Conservation (phyloP, 2,329 filamentous ascomycete genomes). For the Aspergillus brunneoviolaceus region DNA sequence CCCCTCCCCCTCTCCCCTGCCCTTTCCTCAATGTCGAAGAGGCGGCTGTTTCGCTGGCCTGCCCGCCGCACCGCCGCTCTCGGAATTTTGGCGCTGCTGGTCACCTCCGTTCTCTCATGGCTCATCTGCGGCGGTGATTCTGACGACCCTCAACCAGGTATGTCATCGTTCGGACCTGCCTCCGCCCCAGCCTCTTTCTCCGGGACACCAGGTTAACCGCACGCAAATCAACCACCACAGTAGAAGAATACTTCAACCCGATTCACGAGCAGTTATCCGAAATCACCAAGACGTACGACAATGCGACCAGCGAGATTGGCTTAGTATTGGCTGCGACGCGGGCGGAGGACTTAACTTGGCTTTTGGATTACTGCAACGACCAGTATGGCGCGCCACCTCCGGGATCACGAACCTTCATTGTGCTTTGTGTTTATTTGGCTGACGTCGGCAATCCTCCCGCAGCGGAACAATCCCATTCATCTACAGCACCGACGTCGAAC, state of each 20-base stretch:
- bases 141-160: slow-evolving; percentile 14
- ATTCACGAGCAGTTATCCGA: slow-evolving; percentile 17
- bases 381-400: slow-evolving; percentile 11
- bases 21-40: slow-evolving; percentile 14
- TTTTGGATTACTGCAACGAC: slow-evolving; percentile 23
- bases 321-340: slow-evolving; percentile 21
- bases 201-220: background rate
- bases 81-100: slow-evolving; percentile 18
- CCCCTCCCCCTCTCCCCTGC: background rate
- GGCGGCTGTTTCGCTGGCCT: slow-evolving; percentile 22
- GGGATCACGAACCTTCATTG: background rate
- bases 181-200: background rate
- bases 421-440: background rate
- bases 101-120: slow-evolving; percentile 13
- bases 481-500: slow-evolving; percentile 29
- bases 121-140: slow-evolving; percentile 13
- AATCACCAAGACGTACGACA: slow-evolving; percentile 17
- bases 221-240: background rate
- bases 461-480: slow-evolving; percentile 26
- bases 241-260: slow-evolving; percentile 6
- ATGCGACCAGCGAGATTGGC: slow-evolving; percentile 14
- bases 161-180: background rate
- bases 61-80: slow-evolving; percentile 16
- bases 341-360: slow-evolving; percentile 21
- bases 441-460: background rate